Base-by-base conservation (phyloP, 331 rosid genomes). In the Cydonia oblonga region DNA sequence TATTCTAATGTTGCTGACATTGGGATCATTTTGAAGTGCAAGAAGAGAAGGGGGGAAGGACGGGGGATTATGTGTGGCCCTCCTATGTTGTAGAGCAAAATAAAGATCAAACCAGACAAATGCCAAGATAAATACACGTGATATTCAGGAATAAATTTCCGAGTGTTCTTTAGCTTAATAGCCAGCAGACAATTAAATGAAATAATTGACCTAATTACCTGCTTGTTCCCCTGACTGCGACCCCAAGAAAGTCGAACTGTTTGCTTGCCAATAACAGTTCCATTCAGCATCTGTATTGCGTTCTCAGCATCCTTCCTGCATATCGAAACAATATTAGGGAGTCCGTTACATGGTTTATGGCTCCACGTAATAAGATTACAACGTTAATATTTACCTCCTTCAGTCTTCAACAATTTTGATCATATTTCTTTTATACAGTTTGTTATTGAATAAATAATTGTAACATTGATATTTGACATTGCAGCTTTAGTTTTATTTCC, bases 221-320 rank as follows among this genome's bases (percentile, higher is more conserved):
- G 98, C 85, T 89, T 95, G 82, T 88, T 85, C 62, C 91, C 97
- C 26, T 97, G 96, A 57, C 91, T 95, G 79, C 99, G 99, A 56
- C 99, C 99, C 99, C 99, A 95, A 46, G 98, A 38, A 10, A 38
- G 44, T 38, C 44, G 44, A 38, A 93, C 96, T 16, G 93, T 88
- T 84, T 95, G 99, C 83, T 89, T 95, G 69, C 99, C 99, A 57
- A 95, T 91, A 46, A 88, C 83, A 2, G 97, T 86, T 64, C 96
- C 99, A 73, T 88, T 95, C 86, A 95, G 79, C 75, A 75, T 86
- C 53, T 95, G 85, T 66, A 95, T 88, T 72, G 99, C 99, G 62
- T 87, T 96, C 83, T 88, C 96, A 19, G 99, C 99, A 84, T 83
- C 87, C 85, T 95, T 95, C 79, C 98, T 95, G 79, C 77, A 70